Conservation (phyloP, 371 early-diverging fungal genomes). For the Entomophthora muscae region DNA sequence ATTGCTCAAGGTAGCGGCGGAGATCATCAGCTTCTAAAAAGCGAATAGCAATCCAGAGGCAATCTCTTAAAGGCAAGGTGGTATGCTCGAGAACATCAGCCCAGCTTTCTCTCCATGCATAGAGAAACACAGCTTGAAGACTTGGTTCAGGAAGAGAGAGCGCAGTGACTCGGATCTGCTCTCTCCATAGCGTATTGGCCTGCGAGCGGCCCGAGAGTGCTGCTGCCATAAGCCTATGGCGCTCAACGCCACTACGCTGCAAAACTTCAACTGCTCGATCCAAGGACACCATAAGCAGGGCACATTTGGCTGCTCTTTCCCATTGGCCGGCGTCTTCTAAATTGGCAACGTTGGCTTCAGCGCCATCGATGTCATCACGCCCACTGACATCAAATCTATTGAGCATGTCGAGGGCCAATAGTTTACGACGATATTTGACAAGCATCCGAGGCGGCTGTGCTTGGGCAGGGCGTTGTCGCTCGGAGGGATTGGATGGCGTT, state of each 20-base stretch:
- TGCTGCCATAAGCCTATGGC: conserved; percentile 54
- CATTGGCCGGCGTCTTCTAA: conserved; percentile 45
- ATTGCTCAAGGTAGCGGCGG: background rate
- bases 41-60: conserved; percentile 58
- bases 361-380: background rate
- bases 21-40: conserved; percentile 46
- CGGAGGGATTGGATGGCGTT: no score
- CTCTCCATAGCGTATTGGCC: conserved; percentile 31
- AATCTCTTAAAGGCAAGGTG: conserved; percentile 40
- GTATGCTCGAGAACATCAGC: conserved; percentile 35
- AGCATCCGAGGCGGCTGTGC: background rate
- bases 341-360: conserved; percentile 14
- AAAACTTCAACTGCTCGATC: conserved; percentile 57
- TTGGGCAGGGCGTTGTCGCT: background rate
- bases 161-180: conserved; percentile 37
- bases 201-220: conserved; percentile 41
- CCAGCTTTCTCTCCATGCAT: conserved; percentile 62
- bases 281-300: conserved; percentile 61
- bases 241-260: conserved; percentile 37
- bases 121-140: conserved; percentile 56
- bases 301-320: conserved; percentile 71
- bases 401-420: background rate
- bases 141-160: conserved; percentile 49
- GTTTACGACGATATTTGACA: background rate
- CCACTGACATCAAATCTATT: background rate